Evolutionary conservation across 2,329 filamentous ascomycete genomes (phyloP).

Genomic region (Pseudonectria buxi): DNA sequence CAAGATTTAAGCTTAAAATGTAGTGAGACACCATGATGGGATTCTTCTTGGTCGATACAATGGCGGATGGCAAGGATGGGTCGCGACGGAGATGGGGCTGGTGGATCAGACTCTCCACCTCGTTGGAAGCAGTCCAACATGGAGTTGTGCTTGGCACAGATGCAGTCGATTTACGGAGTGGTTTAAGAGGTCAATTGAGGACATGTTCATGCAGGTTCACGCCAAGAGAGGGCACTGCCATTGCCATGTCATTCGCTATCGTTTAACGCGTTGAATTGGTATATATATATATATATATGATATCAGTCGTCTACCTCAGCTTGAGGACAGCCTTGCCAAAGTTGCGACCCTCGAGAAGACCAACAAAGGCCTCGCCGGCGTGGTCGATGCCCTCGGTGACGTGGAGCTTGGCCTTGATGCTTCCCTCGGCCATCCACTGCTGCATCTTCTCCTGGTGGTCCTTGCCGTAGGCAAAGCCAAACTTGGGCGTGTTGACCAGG

Average conservation of each 20-base stretch:
- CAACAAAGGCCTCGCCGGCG: slow-evolving; percentile 66
- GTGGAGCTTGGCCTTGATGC: slow-evolving; percentile 62
- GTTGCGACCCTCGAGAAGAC: slow-evolving; percentile 71
- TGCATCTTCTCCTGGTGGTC: slow-evolving; percentile 72
- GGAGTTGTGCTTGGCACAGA: too few species aligned
- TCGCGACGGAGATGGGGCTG: too few species aligned
- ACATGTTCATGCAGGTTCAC: too few species aligned
- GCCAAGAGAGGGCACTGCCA: too few species aligned
- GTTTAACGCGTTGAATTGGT: not conserved
- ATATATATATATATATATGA: too few species aligned
- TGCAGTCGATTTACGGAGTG: too few species aligned
- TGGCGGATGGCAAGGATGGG: too few species aligned
- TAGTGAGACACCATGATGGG: not conserved
- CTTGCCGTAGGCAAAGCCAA: slow-evolving; percentile 58
- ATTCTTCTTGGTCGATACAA: not conserved
- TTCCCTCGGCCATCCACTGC: slow-evolving; percentile 70
- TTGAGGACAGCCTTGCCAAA: slow-evolving; percentile 81
- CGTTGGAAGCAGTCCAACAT: too few species aligned
- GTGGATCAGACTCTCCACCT: too few species aligned
- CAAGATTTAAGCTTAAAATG: slow-evolving; percentile 12
- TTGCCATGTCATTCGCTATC: too few species aligned
- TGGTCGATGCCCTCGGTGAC: slow-evolving; percentile 73
- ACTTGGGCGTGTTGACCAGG: slow-evolving; percentile 59
- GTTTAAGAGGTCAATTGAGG: too few species aligned
- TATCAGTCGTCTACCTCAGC: slow-evolving; percentile 31